A percentile compares a stretch with the other conserved stretches of the same genome.
Conservation (phyloP, 805 yeast species). For the Saturnispora serradocipensis region DNA sequence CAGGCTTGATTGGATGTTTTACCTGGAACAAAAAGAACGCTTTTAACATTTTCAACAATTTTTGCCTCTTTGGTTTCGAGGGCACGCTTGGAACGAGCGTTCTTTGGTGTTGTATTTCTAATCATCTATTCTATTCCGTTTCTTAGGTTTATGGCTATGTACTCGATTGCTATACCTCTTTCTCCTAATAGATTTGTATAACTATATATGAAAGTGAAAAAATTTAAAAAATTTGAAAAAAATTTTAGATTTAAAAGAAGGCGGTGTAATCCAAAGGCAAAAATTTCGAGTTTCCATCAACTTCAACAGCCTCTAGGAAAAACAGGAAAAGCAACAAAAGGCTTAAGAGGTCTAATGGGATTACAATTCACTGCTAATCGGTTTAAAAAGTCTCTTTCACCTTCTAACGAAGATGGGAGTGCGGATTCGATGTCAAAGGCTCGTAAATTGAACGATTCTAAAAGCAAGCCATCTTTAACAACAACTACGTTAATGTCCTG, state of each 20-base stretch:
- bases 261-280: neutral
- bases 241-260: neutral
- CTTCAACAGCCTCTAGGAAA: neutral
- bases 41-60: conserved; percentile 79
- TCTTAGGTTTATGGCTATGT: neutral
- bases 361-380: conserved; percentile 6
- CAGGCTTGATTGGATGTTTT: conserved; percentile 65
- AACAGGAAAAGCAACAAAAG: neutral
- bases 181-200: neutral
- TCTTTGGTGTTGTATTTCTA: conserved; percentile 71
- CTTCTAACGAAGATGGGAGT: neutral
- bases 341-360: neutral
- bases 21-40: conserved; percentile 89
- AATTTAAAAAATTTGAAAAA: neutral
- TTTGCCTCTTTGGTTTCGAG: conserved; percentile 82
- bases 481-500: neutral
- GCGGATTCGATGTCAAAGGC: neutral
- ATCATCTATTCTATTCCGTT: conserved; percentile 20
- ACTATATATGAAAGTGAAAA: neutral
- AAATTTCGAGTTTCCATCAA: neutral
- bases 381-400: neutral
- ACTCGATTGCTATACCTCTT: neutral
- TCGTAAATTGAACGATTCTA: neutral
- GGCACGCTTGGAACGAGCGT: conserved; percentile 93
- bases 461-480: neutral